Conservation (phyloP, 1,284 basidiomycete genomes). For the Apiotrichum gracile region DNA sequence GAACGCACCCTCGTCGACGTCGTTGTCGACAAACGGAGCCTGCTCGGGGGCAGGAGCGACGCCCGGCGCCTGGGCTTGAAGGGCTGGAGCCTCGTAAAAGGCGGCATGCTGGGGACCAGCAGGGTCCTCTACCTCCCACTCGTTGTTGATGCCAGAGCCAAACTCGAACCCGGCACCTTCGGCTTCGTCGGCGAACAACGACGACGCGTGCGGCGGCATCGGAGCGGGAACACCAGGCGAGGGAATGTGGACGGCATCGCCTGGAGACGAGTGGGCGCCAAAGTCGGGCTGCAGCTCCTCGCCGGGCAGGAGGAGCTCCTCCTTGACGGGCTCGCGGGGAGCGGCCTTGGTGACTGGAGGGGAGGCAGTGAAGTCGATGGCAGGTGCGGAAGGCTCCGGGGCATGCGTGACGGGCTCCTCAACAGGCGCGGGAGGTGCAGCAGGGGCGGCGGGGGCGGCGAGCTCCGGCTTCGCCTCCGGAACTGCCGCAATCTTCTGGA, state of each 20-base stretch:
- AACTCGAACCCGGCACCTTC: slow-evolving; percentile 5
- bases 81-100: neutral
- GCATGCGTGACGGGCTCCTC: neutral
- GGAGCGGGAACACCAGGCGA: slow-evolving; percentile 5
- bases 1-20: slow-evolving; percentile 8
- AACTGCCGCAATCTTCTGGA: neutral
- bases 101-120: neutral
- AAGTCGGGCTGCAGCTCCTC: slow-evolving; percentile 11
- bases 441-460: neutral
- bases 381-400: neutral
- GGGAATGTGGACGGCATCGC: neutral
- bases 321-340: neutral
- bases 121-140: slow-evolving; percentile 1
- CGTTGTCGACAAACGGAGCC: neutral
- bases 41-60: neutral
- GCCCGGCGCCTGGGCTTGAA: neutral
- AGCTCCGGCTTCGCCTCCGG: too few species aligned
- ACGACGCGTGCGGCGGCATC: slow-evolving; percentile 4
- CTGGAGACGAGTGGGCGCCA: slow-evolving; percentile 1
- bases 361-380: neutral
- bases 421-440: neutral
- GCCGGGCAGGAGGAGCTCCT: neutral
- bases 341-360: neutral
- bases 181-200: slow-evolving; percentile 8
- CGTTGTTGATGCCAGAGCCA: neutral